A percentile compares a stretch with the other conserved stretches of the same genome.
These are phyloP conservation scores for Penicillium riverlandense DNA, from an alignment of 495 filamentous ascomycete genomes.

Conservation along the genomic window DNA sequence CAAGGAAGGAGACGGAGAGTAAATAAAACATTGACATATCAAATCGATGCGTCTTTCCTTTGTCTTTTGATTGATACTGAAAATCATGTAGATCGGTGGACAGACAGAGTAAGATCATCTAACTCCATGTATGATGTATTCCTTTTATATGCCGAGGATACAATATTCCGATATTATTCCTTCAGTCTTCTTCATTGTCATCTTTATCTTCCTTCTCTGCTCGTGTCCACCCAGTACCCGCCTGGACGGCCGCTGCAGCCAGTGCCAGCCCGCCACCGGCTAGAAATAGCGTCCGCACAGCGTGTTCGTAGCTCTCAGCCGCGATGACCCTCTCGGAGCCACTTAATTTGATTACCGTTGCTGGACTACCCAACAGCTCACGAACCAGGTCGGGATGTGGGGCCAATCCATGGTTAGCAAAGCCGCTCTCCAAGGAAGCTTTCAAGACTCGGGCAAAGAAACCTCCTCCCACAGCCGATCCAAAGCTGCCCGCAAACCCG, in stretches of 20 bases:
- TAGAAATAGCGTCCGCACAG: conserved; percentile 50
- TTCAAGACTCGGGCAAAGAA: conserved; percentile 59
- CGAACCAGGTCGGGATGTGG: conserved; percentile 48
- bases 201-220: conserved; percentile 1
- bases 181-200: background rate
- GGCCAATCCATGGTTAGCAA: conserved; percentile 41
- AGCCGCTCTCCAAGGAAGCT: conserved; percentile 47
- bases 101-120: too few relatives aligned
- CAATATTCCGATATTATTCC: too few relatives aligned
- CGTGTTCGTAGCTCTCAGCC: conserved; percentile 52
- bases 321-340: conserved; percentile 54
- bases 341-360: conserved; percentile 44
- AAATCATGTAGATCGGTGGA: too few relatives aligned
- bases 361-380: conserved; percentile 61
- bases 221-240: conserved; percentile 58
- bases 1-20: too few relatives aligned
- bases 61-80: too few relatives aligned
- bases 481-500: conserved; percentile 69
- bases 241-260: conserved; percentile 51
- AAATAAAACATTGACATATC: too few relatives aligned
- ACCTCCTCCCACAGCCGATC: conserved; percentile 69
- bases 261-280: conserved; percentile 48
- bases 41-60: too few relatives aligned
- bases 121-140: too few relatives aligned
- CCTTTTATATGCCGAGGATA: too few relatives aligned